Percentiles rank a stretch among this genome's conserved stretches.
phyloP scores from a whole-genome alignment of 2,329 filamentous ascomycete species.

The Aspergillus costaricaensis region DNA sequence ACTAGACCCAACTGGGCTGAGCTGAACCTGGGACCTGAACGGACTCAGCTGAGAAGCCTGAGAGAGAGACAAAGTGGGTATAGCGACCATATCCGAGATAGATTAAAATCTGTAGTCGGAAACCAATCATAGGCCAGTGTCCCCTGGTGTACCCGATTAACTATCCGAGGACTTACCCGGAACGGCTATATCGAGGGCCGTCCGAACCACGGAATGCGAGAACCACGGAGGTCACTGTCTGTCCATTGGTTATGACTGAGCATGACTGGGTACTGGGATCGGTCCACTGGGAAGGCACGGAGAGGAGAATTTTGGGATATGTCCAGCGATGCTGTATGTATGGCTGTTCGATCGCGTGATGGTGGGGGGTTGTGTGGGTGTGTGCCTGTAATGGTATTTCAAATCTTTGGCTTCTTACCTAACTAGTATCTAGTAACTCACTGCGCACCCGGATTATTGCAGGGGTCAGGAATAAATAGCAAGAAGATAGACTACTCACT shows the following conservation, averaged over 20 bases:
- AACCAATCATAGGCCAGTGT: constrained; percentile 1
- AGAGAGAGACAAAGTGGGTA: not conserved
- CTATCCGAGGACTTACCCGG: constrained; percentile 4
- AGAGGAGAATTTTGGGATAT: not conserved
- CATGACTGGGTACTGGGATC: not conserved
- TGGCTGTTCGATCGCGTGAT: not conserved
- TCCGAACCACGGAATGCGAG: not conserved
- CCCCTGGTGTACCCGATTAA: constrained; percentile 5
- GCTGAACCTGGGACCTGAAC: not conserved
- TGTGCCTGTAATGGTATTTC: not conserved
- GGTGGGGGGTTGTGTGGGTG: not conserved
- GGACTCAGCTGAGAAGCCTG: not conserved
- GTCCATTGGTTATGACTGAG: not conserved
- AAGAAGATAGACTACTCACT: too few species aligned
- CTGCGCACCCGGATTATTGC: too few species aligned
- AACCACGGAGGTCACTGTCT: not conserved
- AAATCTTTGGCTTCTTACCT: not conserved
- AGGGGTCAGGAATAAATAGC: too few species aligned
- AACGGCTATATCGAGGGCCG: not conserved
- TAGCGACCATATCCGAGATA: not conserved
- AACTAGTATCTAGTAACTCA: not conserved
- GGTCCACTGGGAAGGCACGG: not conserved
- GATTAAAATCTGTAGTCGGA: constrained; percentile 1
- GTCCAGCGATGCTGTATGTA: not conserved
- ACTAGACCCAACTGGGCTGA: not conserved